Evolutionary conservation across 1,284 basidiomycete species (phyloP).

Genomic region (Porogramme epimiltina): DNA sequence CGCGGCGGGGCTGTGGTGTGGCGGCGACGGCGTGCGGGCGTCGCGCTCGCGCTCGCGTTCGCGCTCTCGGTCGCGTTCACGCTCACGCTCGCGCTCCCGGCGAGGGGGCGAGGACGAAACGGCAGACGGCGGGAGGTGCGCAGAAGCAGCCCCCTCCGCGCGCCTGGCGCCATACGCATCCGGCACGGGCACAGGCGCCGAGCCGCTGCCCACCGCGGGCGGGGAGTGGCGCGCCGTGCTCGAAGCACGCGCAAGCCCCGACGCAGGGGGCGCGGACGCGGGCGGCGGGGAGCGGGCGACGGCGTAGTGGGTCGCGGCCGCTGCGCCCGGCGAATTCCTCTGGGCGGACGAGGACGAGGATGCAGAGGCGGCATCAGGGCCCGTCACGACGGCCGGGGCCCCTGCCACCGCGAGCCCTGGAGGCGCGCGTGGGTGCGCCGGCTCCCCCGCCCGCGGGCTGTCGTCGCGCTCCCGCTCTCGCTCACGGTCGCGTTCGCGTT

Average conservation of each 20-base stretch:
- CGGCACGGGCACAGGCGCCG: neutral
- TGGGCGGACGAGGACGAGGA: neutral
- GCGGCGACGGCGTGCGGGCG: slow-evolving; percentile 6
- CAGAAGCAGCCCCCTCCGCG: neutral
- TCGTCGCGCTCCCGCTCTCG: neutral
- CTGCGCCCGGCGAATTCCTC: neutral
- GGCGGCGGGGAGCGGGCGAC: neutral
- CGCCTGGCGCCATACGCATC: neutral
- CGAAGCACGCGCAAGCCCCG: neutral
- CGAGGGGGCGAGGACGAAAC: slow-evolving; percentile 1
- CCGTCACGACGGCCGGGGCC: slow-evolving; percentile 16
- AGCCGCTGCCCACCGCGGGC: neutral
- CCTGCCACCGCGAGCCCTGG: slow-evolving; percentile 14
- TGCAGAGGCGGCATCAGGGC: slow-evolving; percentile 11
- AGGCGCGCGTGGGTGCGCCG: slow-evolving; percentile 16
- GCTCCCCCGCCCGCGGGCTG: slow-evolving; percentile 7
- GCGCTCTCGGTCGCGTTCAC: neutral
- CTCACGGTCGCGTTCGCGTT: neutral
- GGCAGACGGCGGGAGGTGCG: neutral
- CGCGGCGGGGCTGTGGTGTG: slow-evolving; percentile 1
- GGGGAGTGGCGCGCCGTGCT: neutral
- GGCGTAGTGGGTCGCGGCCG: neutral
- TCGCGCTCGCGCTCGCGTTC: slow-evolving; percentile 1
- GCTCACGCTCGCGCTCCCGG: neutral
- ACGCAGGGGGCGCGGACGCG: neutral